Evolutionary conservation across 352 stramenopile genomes (phyloP).

Genomic region (Phytophthora capsici): DNA sequence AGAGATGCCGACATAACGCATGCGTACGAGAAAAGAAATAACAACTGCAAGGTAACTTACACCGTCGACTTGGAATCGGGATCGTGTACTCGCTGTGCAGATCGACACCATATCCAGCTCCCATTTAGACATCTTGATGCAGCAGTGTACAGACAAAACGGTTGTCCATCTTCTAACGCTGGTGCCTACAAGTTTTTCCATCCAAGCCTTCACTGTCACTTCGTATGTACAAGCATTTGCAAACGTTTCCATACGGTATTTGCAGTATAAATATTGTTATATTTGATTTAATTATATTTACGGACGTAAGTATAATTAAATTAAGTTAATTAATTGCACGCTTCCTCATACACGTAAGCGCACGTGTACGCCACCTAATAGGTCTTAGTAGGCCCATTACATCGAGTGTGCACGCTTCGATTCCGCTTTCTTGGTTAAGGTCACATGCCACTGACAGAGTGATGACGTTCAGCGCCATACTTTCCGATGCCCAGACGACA

Average conservation of each 20-base stretch:
- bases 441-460: constrained; percentile 4
- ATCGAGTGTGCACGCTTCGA: constrained; percentile 1
- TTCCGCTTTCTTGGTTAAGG: background rate
- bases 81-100: constrained; percentile 5
- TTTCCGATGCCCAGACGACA: background rate
- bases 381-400: no score
- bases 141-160: background rate
- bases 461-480: background rate
- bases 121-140: constrained; percentile 5
- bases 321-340: no score
- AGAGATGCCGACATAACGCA: no score
- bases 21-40: no score
- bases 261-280: no score
- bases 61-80: background rate
- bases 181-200: constrained; percentile 8
- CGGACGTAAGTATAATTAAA: no score
- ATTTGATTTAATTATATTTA: no score
- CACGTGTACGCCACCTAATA: no score
- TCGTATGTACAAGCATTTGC: no score
- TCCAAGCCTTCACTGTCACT: background rate
- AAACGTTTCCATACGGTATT: no score
- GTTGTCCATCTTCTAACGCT: background rate
- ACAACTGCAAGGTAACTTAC: background rate
- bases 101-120: constrained; percentile 8
- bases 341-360: no score